Evolutionary conservation across 371 early-diverging fungal genomes (phyloP).

Genomic region (Apophysomyces trapeziformis): DNA sequence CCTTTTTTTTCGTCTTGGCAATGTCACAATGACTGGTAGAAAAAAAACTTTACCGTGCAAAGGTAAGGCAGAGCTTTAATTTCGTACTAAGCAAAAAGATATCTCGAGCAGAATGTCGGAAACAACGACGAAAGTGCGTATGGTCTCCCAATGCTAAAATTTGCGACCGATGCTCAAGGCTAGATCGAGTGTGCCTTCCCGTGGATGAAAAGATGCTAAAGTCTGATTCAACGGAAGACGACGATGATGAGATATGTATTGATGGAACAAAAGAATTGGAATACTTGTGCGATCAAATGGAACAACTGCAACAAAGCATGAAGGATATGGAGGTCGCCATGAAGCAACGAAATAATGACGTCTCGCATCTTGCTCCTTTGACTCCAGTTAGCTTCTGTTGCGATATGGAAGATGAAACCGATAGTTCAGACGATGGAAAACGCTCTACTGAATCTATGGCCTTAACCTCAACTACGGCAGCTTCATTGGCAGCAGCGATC

Average conservation of each 20-base stretch:
- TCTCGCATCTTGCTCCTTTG: background rate
- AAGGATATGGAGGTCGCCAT: background rate
- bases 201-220: background rate
- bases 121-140: conserved; percentile 1
- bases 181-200: background rate
- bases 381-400: background rate
- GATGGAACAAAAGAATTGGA: conserved; percentile 4
- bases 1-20: background rate
- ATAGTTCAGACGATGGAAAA: background rate
- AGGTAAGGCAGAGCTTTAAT: background rate
- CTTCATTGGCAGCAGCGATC: background rate
- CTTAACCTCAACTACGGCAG: background rate
- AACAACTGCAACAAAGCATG: background rate
- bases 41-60: background rate
- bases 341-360: background rate
- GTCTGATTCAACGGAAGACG: background rate
- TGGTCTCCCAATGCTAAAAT: background rate
- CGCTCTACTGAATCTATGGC: background rate
- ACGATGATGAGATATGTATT: background rate
- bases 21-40: background rate
- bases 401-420: background rate
- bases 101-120: background rate
- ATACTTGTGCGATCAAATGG: background rate
- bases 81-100: background rate
- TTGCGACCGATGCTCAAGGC: background rate